Percentiles rank a stretch among this genome's conserved stretches.
Conservation (phyloP, 192 early-diverging fungal species). For the Dissophora ornata region DNA sequence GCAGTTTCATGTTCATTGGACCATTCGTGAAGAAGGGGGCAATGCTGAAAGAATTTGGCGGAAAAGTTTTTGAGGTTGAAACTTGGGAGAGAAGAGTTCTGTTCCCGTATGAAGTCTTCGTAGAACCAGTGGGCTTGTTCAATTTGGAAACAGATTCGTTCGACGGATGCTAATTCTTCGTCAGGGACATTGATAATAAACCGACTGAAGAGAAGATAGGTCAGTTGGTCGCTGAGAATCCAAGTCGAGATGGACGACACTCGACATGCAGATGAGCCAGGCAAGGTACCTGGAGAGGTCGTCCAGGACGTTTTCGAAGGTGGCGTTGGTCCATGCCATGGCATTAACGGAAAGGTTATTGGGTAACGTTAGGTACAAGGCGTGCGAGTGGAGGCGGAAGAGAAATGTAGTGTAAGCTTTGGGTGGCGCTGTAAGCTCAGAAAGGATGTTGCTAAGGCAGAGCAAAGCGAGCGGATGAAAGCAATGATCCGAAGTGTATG, state of each 20-base stretch:
- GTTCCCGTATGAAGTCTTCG: conserved; percentile 96
- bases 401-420: no score
- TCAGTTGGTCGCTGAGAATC: conserved; percentile 7
- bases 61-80: conserved; percentile 89
- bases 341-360: conserved; percentile 2
- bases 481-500: no score
- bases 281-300: conserved; percentile 81
- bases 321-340: conserved; percentile 69
- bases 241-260: no score
- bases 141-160: conserved; percentile 97
- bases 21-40: conserved; percentile 91
- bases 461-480: no score
- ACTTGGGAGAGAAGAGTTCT: conserved; percentile 81
- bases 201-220: conserved; percentile 61
- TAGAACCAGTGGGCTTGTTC: conserved; percentile 99
- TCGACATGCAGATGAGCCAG: conserved; percentile 8
- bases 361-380: no score
- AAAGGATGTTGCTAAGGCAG: no score
- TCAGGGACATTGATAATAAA: conserved; percentile 99
- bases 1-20: conserved; percentile 87
- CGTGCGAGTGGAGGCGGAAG: no score
- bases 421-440: no score
- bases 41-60: conserved; percentile 86
- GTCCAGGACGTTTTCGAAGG: conserved; percentile 87
- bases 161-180: conserved; percentile 93